Evolutionary conservation across 1,139 yeast genomes (phyloP).

Genomic region (Sporopachydermia cereana): DNA sequence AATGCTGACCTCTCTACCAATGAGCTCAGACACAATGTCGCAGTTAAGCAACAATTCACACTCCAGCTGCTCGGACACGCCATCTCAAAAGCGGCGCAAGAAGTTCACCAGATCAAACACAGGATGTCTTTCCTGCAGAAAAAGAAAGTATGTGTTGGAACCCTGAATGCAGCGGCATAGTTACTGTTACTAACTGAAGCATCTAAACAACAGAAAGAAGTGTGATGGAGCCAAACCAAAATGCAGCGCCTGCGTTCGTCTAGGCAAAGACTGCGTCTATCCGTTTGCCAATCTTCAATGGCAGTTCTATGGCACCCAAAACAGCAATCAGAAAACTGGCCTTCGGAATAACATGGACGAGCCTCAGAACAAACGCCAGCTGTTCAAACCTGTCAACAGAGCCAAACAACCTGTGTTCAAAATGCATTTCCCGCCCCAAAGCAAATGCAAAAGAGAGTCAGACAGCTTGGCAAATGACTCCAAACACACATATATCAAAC

Average conservation of each 20-base stretch:
- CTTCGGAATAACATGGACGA: not conserved
- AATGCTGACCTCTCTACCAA: no score
- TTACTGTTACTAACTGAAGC: no score
- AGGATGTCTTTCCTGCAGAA: slow-evolving; percentile 2
- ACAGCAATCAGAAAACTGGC: not conserved
- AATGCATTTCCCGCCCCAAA: not conserved
- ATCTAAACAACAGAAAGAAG: slow-evolving; percentile 4
- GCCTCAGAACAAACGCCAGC: not conserved
- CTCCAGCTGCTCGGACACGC: no score
- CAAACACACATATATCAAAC: not conserved
- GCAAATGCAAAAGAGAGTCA: not conserved
- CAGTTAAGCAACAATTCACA: no score
- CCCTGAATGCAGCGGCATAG: no score
- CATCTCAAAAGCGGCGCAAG: not conserved
- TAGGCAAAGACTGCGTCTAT: not conserved
- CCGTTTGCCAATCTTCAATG: slow-evolving; percentile 5
- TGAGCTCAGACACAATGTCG: no score
- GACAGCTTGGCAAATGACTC: not conserved
- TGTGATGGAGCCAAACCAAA: slow-evolving; percentile 9
- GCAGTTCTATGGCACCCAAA: slow-evolving; percentile 1
- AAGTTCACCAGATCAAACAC: slow-evolving; percentile 5
- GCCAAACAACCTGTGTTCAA: not conserved
- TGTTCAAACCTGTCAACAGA: not conserved
- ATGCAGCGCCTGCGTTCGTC: slow-evolving; percentile 19
- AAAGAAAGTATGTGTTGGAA: not conserved